Evolutionary conservation across 495 filamentous ascomycete genomes (phyloP), one percentile per base, ranked within the genome.

Genomic region (Aspergillus nidulans): DNA sequence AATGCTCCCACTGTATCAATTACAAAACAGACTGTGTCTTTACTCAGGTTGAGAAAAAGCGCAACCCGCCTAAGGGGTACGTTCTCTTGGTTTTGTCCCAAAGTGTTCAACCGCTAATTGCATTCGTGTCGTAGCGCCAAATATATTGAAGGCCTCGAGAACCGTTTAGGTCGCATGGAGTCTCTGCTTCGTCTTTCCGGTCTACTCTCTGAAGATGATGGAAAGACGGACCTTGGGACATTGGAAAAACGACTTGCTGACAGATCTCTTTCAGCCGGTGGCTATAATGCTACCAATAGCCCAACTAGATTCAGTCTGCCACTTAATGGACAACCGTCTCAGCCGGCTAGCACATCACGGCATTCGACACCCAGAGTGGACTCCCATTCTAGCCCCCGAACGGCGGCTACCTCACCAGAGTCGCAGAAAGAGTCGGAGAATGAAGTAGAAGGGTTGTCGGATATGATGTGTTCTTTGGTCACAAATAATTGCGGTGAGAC

Each of bases 391-490:
- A 81, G 81, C 13, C 81, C 85, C 7, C 79, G 69, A 28, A 84
- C 80, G 34, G 76, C 84, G 24, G 69, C 82, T 43, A 79, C 85
- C 6, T 87, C 87, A 4, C 84, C 85, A 1, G 72, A 70, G 18
- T 79, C 75, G 28, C 72, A 80, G 38, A 78, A 77, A 52, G 78
- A 80, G 55, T 72, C 75, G 1, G 85, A 89, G 57, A 80, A 81
- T 39, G 89, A 95, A 62, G 92, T 95, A 6, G 92, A 95, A 64
- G 87, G 84, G 1, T 66, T 98, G 56, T 95, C 94, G 8, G 94
- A 98, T 71, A 95, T 97, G 88, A 97, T 98, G 94, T 97, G 94
- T 69, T 96, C 91, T 1, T 74, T 98, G 38, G 92, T 98, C n/a
- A 98, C 94, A 6, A 97, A 96, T 57, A 95, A 95, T 61, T 88